phyloP scores from a whole-genome alignment of 2,329 filamentous ascomycete genomes.

The Nothophaeocryptopus gaeumannii region DNA sequence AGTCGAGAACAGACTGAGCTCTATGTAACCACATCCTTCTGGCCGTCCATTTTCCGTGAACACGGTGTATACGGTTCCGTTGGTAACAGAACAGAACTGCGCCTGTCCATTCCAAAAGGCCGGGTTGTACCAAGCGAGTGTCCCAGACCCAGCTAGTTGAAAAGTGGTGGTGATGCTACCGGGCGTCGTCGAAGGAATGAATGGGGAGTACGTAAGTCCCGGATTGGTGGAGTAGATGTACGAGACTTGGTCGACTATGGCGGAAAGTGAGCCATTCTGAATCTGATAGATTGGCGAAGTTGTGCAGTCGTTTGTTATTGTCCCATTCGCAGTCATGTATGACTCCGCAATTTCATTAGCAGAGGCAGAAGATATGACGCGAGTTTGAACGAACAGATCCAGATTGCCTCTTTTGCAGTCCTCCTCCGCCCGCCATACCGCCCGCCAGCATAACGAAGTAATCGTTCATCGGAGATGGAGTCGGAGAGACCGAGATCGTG shows the following conservation, averaged over 20 bases:
- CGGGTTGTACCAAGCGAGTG: constrained; percentile 28
- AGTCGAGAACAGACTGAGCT: constrained; percentile 27
- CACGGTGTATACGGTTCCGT: constrained; percentile 32
- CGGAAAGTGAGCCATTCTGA: constrained; percentile 27
- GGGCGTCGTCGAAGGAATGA: constrained; percentile 27
- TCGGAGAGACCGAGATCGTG: no score
- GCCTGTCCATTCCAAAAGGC: constrained; percentile 31
- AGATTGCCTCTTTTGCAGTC: constrained; percentile 9
- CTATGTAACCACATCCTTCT: constrained; percentile 26
- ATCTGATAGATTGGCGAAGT: constrained; percentile 30
- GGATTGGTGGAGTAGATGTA: constrained; percentile 32
- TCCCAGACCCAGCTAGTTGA: constrained; percentile 20
- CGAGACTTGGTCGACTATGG: constrained; percentile 23
- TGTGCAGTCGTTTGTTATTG: constrained; percentile 33
- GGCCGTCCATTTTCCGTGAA: constrained; percentile 27
- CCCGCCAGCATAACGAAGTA: constrained; percentile 7
- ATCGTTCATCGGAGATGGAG: background rate
- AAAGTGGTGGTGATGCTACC: constrained; percentile 29
- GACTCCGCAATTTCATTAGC: constrained; percentile 3
- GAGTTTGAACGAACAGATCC: constrained; percentile 5
- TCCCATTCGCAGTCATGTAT: constrained; percentile 28
- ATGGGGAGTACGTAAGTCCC: constrained; percentile 23
- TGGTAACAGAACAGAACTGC: constrained; percentile 29
- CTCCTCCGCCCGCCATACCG: constrained; percentile 2
- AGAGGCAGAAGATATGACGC: no score